Conservation (phyloP, 495 filamentous ascomycete species). For the Neurospora hispaniola region DNA sequence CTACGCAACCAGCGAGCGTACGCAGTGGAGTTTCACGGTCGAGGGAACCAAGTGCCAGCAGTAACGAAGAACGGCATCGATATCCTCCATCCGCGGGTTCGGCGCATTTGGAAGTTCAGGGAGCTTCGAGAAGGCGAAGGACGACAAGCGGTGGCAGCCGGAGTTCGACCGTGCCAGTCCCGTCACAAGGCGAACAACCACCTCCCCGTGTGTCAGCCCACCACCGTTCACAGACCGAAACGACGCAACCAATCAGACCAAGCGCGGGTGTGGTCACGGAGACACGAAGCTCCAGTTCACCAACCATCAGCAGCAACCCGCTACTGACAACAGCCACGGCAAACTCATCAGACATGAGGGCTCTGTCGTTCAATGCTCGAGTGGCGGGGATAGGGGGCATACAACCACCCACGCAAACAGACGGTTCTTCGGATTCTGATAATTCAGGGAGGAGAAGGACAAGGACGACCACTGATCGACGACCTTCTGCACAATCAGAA, state of each 20-base stretch:
- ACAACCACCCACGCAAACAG: slow-evolving; percentile 7
- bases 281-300: slow-evolving; percentile 27
- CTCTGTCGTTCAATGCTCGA: slow-evolving; percentile 17
- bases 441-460: slow-evolving; percentile 1
- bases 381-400: slow-evolving; percentile 13
- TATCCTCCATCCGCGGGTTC: slow-evolving; percentile 33
- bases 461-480: background rate
- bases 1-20: slow-evolving; percentile 26
- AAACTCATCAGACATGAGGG: slow-evolving; percentile 6
- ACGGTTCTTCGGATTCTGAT: background rate
- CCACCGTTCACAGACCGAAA: slow-evolving; percentile 47
- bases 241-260: slow-evolving; percentile 22
- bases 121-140: slow-evolving; percentile 29
- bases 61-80: slow-evolving; percentile 30
- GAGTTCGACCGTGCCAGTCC: slow-evolving; percentile 32
- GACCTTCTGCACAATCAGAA: background rate
- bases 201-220: slow-evolving; percentile 26
- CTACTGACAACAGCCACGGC: slow-evolving; percentile 5
- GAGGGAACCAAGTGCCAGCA: slow-evolving; percentile 26
- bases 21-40: slow-evolving; percentile 27
- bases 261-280: slow-evolving; percentile 31
- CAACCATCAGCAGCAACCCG: slow-evolving; percentile 4
- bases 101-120: slow-evolving; percentile 34
- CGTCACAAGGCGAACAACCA: slow-evolving; percentile 22
- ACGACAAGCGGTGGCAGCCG: slow-evolving; percentile 31